phyloP scores from a whole-genome alignment of 2,329 filamentous ascomycete genomes.

The Esteya vermicola region DNA sequence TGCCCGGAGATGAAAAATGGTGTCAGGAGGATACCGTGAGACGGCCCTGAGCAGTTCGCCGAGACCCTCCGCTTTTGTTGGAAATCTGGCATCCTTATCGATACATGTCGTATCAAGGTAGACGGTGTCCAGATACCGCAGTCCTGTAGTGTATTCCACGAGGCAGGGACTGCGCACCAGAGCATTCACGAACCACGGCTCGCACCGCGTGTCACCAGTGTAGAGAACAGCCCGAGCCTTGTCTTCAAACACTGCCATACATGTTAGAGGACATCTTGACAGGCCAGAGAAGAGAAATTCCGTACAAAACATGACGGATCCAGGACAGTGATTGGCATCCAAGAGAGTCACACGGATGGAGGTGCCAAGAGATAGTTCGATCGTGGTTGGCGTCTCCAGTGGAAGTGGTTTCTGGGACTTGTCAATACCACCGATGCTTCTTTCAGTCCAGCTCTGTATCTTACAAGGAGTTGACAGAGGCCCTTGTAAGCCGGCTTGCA shows the following conservation, averaged over 20 bases:
- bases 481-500: slow-evolving; percentile 64
- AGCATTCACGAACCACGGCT: slow-evolving; percentile 72
- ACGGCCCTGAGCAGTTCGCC: slow-evolving; percentile 59
- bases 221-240: slow-evolving; percentile 62
- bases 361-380: slow-evolving; percentile 58
- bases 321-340: slow-evolving; percentile 84
- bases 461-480: slow-evolving; percentile 47
- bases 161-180: slow-evolving; percentile 58
- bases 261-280: not conserved
- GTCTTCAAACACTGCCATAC: slow-evolving; percentile 53
- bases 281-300: not conserved
- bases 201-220: slow-evolving; percentile 76
- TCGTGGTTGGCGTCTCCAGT: slow-evolving; percentile 59
- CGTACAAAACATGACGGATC: slow-evolving; percentile 75
- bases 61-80: slow-evolving; percentile 60
- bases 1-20: slow-evolving; percentile 68
- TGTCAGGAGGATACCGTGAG: slow-evolving; percentile 52
- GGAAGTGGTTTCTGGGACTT: slow-evolving; percentile 56
- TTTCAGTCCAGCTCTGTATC: slow-evolving; percentile 18
- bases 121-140: slow-evolving; percentile 60
- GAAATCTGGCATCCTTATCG: slow-evolving; percentile 27
- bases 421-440: not conserved
- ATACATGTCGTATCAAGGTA: slow-evolving; percentile 81
- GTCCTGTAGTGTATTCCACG: slow-evolving; percentile 55
- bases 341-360: slow-evolving; percentile 71